Conservation (phyloP, 805 yeast genomes). For the Saccharomycopsis oosterbeekiorum region DNA sequence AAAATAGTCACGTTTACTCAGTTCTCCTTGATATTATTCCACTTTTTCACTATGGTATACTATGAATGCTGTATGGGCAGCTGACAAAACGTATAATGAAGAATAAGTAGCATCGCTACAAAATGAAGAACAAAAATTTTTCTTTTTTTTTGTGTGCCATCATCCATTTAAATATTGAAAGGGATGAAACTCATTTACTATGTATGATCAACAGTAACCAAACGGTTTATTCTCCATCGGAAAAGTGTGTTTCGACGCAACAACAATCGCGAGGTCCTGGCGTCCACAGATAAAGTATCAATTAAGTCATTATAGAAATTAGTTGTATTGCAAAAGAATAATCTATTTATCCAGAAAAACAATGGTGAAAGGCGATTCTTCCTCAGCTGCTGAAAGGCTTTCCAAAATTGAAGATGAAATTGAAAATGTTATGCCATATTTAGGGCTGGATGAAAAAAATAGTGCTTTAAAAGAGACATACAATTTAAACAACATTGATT, state of each 20-base stretch:
- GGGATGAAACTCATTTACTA: not conserved
- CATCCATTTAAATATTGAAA: not conserved
- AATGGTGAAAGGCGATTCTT: not conserved
- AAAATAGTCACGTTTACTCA: too few species aligned
- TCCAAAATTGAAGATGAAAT: conserved; percentile 41
- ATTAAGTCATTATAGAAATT: too few species aligned
- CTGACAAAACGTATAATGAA: too few species aligned
- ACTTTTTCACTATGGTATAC: too few species aligned
- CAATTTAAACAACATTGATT: not conserved
- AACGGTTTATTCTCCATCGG: not conserved
- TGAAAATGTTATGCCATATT: conserved; percentile 45
- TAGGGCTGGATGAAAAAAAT: conserved; percentile 66
- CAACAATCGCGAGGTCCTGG: not conserved
- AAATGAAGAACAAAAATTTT: not conserved
- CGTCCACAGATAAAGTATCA: not conserved
- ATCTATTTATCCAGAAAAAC: not conserved
- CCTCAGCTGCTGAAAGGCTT: not conserved
- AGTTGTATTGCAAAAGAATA: not conserved
- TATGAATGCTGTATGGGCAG: too few species aligned
- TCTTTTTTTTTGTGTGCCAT: not conserved
- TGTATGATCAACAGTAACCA: not conserved
- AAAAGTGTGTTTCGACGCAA: not conserved
- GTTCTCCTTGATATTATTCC: not conserved
- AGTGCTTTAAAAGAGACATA: conserved; percentile 38
- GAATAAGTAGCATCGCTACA: too few species aligned